A percentile compares a stretch with the other conserved stretches of the same genome.
Conservation (phyloP, 345 rosid species). For the Citrus hindsii region DNA sequence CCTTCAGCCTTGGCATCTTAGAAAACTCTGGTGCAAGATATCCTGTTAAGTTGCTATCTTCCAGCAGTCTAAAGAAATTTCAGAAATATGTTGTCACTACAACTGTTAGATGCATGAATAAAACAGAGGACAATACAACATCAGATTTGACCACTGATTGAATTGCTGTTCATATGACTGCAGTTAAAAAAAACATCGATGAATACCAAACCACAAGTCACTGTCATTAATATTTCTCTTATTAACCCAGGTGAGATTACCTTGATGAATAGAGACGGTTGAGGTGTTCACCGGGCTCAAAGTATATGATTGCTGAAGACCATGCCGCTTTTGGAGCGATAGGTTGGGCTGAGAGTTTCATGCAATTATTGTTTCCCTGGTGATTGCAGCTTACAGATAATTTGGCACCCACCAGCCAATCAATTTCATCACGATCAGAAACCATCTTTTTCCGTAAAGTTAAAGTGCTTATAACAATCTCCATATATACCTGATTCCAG, state of each 20-base stretch:
- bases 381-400: constrained; percentile 95
- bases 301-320: constrained; percentile 26
- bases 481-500: constrained; percentile 71
- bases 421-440: neutral
- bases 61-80: constrained; percentile 38
- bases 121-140: too few species aligned
- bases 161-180: too few species aligned
- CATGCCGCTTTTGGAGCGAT: too few species aligned
- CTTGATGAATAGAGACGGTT: constrained; percentile 70
- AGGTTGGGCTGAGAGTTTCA: too few species aligned
- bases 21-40: constrained; percentile 72
- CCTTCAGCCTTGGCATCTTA: constrained; percentile 39
- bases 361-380: neutral
- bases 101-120: too few species aligned
- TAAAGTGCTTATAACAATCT: neutral
- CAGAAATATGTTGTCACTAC: too few species aligned
- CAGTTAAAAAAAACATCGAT: too few species aligned
- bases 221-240: neutral
- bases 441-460: neutral
- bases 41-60: constrained; percentile 79
- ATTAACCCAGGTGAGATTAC: constrained; percentile 22
- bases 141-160: too few species aligned
- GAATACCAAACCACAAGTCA: too few species aligned
- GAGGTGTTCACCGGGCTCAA: constrained; percentile 93
- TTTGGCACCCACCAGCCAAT: constrained; percentile 40